These are phyloP conservation scores for Suhomyces coccinellae DNA, from an alignment of 1,139 yeast genomes.

Conservation along the genomic window DNA sequence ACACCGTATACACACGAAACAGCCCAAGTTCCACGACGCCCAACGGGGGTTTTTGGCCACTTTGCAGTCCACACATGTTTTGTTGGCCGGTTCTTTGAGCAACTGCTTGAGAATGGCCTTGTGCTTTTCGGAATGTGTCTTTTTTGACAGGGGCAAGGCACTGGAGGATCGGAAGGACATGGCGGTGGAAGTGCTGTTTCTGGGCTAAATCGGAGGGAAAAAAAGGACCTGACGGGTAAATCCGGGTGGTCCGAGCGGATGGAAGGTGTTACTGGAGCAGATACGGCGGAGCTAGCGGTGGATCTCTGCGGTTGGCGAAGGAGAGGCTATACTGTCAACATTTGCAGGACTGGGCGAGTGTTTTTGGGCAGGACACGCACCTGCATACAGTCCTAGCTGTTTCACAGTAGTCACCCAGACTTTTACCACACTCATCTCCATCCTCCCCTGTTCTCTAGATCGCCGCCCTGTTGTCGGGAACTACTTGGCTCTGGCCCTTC, in stretches of 20 bases:
- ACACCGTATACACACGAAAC: conserved; percentile 86
- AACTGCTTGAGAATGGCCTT: conserved; percentile 72
- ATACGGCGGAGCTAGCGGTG: neutral
- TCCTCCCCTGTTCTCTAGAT: neutral
- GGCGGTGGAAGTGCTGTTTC: neutral
- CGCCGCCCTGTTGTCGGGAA: too few relatives aligned
- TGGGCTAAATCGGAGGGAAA: neutral
- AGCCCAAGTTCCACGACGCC: conserved; percentile 96
- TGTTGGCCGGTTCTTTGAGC: conserved; percentile 73
- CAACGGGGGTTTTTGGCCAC: conserved; percentile 88
- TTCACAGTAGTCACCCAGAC: too few relatives aligned
- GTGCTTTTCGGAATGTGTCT: conserved; percentile 52
- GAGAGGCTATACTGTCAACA: neutral
- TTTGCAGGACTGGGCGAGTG: conserved; percentile 1
- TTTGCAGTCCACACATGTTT: conserved; percentile 89
- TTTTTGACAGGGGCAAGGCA: conserved; percentile 44
- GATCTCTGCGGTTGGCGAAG: neutral
- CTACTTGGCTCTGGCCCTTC: too few relatives aligned
- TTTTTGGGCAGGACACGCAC: neutral
- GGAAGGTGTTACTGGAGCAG: neutral
- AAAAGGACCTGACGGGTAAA: neutral
- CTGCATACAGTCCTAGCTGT: neutral
- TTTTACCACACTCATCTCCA: neutral
- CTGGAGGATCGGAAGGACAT: conserved; percentile 20
- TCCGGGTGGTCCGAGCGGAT: neutral